Conservation (phyloP, 495 filamentous ascomycete genomes). For the Aspergillus hancockii region DNA sequence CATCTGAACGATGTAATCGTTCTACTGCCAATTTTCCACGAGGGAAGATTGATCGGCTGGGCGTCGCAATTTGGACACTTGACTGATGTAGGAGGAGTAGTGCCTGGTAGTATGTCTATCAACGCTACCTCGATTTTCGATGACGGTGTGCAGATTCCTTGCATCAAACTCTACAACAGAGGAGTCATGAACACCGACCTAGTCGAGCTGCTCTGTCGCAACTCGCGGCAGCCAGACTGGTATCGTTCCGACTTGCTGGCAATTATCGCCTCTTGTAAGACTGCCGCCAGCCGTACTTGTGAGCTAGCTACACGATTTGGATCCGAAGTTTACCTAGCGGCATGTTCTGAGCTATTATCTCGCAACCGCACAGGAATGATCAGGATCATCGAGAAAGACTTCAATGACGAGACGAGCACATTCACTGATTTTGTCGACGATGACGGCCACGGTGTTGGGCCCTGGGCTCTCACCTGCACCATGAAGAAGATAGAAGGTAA, state of each 20-base stretch:
- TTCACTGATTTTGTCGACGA: slow-evolving; percentile 56
- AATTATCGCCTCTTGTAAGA: slow-evolving; percentile 48
- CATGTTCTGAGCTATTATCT: slow-evolving; percentile 43
- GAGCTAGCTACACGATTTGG: slow-evolving; percentile 50
- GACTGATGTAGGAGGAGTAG: slow-evolving; percentile 52
- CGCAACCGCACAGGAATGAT: slow-evolving; percentile 46
- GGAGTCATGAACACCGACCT: slow-evolving; percentile 46
- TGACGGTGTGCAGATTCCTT: slow-evolving; percentile 53
- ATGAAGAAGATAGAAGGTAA: slow-evolving; percentile 41
- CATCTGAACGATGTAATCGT: slow-evolving; percentile 53
- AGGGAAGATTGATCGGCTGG: slow-evolving; percentile 45
- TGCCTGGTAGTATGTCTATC: slow-evolving; percentile 54
- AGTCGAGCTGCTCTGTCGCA: slow-evolving; percentile 47
- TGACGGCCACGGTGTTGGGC: slow-evolving; percentile 50
- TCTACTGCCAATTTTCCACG: slow-evolving; percentile 46
- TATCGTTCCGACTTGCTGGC: slow-evolving; percentile 50
- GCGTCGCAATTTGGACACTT: slow-evolving; percentile 54
- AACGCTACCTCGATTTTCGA: slow-evolving; percentile 53
- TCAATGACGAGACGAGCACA: slow-evolving; percentile 39
- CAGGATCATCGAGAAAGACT: slow-evolving; percentile 46
- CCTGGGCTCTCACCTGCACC: slow-evolving; percentile 50
- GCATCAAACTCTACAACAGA: slow-evolving; percentile 46
- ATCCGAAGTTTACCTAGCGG: slow-evolving; percentile 41
- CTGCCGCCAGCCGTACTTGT: slow-evolving; percentile 41
- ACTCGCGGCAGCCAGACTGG: slow-evolving; percentile 52